Percentiles rank a stretch among this genome's conserved stretches.
These are phyloP conservation scores for Corchorus olitorius DNA, from an alignment of 345 rosid species.

Conservation along the genomic window DNA sequence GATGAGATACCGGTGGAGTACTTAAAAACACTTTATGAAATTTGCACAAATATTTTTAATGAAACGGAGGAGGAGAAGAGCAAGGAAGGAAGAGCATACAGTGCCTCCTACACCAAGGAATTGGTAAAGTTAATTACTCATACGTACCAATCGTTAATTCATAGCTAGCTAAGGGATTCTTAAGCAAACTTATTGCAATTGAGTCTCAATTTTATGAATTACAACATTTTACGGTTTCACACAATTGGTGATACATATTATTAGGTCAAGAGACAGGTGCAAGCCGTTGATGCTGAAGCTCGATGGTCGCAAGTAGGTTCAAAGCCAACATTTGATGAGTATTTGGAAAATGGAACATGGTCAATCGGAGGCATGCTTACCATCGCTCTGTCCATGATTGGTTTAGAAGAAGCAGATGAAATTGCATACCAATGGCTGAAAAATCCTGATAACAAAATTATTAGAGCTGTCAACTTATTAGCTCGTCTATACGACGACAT, in stretches of 20 bases:
- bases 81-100: too few relatives aligned
- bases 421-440: neutral
- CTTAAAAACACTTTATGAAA: too few relatives aligned
- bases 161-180: too few relatives aligned
- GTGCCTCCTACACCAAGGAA: too few relatives aligned
- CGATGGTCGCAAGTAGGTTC: constrained; percentile 10
- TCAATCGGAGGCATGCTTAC: neutral
- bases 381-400: neutral
- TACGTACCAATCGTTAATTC: too few relatives aligned
- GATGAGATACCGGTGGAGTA: too few relatives aligned
- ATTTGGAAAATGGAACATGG: neutral
- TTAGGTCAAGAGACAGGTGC: neutral
- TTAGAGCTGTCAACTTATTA: neutral
- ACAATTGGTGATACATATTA: too few relatives aligned
- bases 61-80: too few relatives aligned
- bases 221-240: too few relatives aligned
- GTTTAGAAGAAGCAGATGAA: neutral
- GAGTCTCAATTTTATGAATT: neutral
- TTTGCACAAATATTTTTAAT: too few relatives aligned
- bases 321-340: constrained; percentile 24
- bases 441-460: neutral
- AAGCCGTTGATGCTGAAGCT: constrained; percentile 23
- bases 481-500: neutral
- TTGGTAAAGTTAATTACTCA: too few relatives aligned
- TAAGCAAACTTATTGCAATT: too few relatives aligned